Evolutionary conservation across 2,329 filamentous ascomycete genomes (phyloP).

Genomic region (Penicillium sp.): DNA sequence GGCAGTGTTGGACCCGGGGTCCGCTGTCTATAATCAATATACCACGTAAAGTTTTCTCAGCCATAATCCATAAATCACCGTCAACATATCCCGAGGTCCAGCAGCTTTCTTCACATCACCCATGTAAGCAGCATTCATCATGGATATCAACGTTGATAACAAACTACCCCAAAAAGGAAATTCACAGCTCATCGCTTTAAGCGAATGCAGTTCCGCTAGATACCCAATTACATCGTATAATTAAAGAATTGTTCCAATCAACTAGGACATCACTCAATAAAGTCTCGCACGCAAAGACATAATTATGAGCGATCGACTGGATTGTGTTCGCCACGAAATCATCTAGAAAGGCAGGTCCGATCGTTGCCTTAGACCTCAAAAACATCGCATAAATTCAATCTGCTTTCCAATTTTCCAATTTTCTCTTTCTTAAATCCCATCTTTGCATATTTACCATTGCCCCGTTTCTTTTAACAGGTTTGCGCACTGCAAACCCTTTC

Average conservation of each 20-base stretch:
- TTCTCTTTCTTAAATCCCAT: background rate
- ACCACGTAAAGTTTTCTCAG: background rate
- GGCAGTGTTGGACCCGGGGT: conserved; percentile 60
- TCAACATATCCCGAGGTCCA: no score
- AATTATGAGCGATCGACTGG: no score
- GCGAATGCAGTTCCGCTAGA: no score
- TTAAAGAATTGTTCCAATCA: no score
- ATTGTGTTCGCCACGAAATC: background rate
- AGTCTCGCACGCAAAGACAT: no score
- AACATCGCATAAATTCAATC: background rate
- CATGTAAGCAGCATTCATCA: no score
- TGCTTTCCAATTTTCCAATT: background rate
- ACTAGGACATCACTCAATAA: no score
- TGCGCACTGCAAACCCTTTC: background rate
- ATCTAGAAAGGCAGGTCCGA: background rate
- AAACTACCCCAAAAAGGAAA: no score
- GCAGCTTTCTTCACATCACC: no score
- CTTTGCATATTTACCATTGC: background rate
- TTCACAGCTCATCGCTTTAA: no score
- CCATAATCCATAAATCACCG: background rate
- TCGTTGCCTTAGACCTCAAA: background rate
- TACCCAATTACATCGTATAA: no score
- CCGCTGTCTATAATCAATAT: conserved; percentile 34
- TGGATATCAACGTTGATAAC: no score
- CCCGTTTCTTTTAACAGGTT: conserved; percentile 1